Evolutionary conservation across 129 eudicot species (phyloP).

Genomic region (Heracleum sosnowskyi): DNA sequence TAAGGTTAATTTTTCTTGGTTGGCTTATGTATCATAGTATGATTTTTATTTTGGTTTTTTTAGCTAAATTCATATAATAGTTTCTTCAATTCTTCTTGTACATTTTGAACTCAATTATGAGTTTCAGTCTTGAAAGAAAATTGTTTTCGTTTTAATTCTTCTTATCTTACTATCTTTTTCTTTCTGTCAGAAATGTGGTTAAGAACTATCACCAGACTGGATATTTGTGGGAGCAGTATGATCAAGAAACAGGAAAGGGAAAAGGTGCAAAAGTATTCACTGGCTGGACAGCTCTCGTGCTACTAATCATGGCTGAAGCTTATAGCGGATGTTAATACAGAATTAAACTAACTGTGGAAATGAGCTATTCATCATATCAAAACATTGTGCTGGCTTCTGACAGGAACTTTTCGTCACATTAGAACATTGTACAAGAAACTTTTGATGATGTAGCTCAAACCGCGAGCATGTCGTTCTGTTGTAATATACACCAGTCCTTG

Average conservation of each 20-base stretch:
- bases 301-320: slow-evolving; percentile 79
- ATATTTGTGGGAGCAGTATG: slow-evolving; percentile 89
- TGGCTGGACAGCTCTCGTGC: slow-evolving; percentile 82
- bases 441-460: too few species aligned
- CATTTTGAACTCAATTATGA: too few species aligned
- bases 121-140: too few species aligned
- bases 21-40: not conserved
- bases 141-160: too few species aligned
- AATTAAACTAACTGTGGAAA: not conserved
- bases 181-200: slow-evolving; percentile 57
- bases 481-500: not conserved
- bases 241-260: slow-evolving; percentile 83
- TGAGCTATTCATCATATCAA: not conserved
- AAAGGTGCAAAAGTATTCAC: slow-evolving; percentile 84
- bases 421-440: too few species aligned
- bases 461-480: not conserved
- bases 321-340: slow-evolving; percentile 39
- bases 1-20: slow-evolving; percentile 30
- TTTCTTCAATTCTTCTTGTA: too few species aligned
- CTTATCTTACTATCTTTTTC: not conserved
- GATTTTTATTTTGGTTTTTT: too few species aligned
- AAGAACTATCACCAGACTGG: slow-evolving; percentile 61
- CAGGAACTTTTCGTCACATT: too few species aligned
- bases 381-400: not conserved
- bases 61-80: not conserved